A percentile compares a stretch with the other conserved stretches of the same genome.
phyloP scores from a whole-genome alignment of 2,329 filamentous ascomycete genomes.

The Trichophyton equinum region DNA sequence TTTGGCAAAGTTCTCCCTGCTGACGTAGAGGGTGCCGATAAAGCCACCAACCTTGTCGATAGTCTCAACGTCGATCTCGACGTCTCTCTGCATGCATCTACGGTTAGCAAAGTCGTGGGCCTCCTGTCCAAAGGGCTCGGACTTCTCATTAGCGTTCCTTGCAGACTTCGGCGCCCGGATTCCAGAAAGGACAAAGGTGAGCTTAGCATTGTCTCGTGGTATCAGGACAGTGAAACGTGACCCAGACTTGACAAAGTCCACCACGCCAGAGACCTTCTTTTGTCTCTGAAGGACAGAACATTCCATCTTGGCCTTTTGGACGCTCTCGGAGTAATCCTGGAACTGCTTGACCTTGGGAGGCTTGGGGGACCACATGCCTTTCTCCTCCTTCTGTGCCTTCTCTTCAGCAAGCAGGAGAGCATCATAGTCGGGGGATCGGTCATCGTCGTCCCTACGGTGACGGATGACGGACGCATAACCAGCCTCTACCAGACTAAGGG shows the following conservation, averaged over 20 bases:
- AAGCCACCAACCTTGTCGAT: conserved; percentile 96
- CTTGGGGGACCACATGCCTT: conserved; percentile 93
- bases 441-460: conserved; percentile 86
- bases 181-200: conserved; percentile 87
- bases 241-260: conserved; percentile 96
- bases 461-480: conserved; percentile 90
- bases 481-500: conserved; percentile 71
- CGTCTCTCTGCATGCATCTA: conserved; percentile 84
- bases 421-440: conserved; percentile 89
- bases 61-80: conserved; percentile 88
- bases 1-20: conserved; percentile 92
- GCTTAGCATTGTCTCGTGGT: conserved; percentile 82
- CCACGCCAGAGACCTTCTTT: conserved; percentile 81
- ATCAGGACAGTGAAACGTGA: conserved; percentile 87
- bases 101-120: conserved; percentile 82
- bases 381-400: conserved; percentile 67
- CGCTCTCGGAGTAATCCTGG: conserved; percentile 77
- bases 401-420: conserved; percentile 35
- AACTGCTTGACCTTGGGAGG: conserved; percentile 69
- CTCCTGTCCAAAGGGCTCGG: conserved; percentile 90
- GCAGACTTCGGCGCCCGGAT: conserved; percentile 84
- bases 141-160: conserved; percentile 63
- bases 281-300: conserved; percentile 76
- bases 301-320: conserved; percentile 93
- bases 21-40: conserved; percentile 86